These are phyloP conservation scores for Trichoderma orchidacearum DNA, from an alignment of 495 filamentous ascomycete genomes.

Conservation along the genomic window DNA sequence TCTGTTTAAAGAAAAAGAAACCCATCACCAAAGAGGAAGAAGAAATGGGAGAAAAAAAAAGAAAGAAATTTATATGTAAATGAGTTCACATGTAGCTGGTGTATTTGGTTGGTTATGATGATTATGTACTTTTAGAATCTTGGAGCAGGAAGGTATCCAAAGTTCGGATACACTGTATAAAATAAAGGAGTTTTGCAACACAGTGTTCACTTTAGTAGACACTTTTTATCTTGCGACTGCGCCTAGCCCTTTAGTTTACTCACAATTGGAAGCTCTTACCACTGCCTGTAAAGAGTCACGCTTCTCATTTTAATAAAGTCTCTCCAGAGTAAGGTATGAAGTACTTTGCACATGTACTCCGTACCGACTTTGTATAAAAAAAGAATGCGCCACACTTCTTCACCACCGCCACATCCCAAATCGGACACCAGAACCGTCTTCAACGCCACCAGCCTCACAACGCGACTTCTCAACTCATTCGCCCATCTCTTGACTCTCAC, in stretches of 20 bases:
- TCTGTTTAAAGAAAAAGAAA: constrained; percentile 45
- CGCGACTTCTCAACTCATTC: not conserved
- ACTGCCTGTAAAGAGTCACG: not conserved
- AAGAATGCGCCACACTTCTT: not conserved
- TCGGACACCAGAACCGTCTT: not conserved
- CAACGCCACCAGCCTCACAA: not conserved
- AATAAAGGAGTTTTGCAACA: too few species aligned
- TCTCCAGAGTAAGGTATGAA: not conserved
- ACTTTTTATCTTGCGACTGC: too few species aligned
- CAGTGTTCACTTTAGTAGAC: too few species aligned
- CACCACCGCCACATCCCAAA: not conserved
- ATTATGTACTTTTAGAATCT: too few species aligned
- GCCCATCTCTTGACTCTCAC: not conserved
- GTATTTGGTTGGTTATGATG: too few species aligned
- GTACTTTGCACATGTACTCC: too few species aligned
- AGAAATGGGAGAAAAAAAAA: not conserved
- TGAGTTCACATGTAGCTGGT: not conserved
- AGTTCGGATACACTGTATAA: too few species aligned
- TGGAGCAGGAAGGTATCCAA: too few species aligned
- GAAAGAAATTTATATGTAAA: not conserved
- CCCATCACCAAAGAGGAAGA: not conserved
- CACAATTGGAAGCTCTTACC: too few species aligned
- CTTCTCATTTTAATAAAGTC: not conserved
- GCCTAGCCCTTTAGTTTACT: too few species aligned
- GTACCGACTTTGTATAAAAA: too few species aligned